Evolutionary conservation across 164 flowering plant species (phyloP).

Genomic region (Pachysandra terminalis): DNA sequence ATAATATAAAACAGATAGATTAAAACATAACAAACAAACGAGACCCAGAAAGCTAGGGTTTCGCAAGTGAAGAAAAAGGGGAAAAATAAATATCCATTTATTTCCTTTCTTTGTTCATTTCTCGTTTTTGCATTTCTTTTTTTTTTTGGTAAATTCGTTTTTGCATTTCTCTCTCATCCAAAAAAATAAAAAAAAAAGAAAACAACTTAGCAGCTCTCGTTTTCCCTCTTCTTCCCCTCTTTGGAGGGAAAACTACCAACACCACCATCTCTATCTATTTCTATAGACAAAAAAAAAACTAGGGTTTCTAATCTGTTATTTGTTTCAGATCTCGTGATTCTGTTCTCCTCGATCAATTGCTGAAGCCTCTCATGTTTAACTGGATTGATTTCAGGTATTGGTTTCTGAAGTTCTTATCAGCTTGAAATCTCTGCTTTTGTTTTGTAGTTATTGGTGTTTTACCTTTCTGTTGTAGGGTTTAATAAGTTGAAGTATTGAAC

Average conservation of each 20-base stretch:
- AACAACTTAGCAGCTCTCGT: neutral
- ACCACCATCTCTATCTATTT: neutral
- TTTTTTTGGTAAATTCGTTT: no score
- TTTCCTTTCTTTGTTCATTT: neutral
- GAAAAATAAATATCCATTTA: constrained; percentile 11
- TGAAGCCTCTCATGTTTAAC: neutral
- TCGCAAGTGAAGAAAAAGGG: constrained; percentile 9
- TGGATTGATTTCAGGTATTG: constrained; percentile 1
- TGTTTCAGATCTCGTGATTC: neutral
- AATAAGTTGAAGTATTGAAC: no score
- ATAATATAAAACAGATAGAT: no score
- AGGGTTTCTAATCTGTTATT: constrained; percentile 9
- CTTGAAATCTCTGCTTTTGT: neutral
- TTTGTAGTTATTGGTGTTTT: neutral
- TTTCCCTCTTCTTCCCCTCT: constrained; percentile 39
- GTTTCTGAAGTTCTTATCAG: neutral
- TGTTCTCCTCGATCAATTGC: neutral
- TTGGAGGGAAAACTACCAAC: constrained; percentile 37
- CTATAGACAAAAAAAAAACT: neutral
- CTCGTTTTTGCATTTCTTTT: neutral
- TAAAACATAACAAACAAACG: no score
- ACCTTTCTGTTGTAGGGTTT: neutral
- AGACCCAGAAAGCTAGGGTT: neutral
- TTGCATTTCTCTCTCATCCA: constrained; percentile 8
- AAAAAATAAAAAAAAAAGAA: neutral